These are phyloP conservation scores for Neophaeococcomyces mojaviensis DNA, from an alignment of 2,329 filamentous ascomycete species.

Conservation along the genomic window DNA sequence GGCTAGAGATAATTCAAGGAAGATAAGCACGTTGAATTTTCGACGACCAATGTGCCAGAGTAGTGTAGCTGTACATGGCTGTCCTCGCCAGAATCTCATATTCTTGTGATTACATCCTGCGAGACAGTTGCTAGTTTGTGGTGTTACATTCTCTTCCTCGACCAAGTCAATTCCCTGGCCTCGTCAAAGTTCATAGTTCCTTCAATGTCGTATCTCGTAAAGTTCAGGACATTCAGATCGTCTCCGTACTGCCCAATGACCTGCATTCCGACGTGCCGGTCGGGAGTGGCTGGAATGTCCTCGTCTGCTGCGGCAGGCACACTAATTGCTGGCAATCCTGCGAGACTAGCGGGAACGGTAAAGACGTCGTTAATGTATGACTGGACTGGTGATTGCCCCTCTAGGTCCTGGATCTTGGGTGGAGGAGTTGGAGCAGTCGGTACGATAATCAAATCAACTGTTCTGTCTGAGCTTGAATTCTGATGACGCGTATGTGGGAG, in stretches of 20 bases:
- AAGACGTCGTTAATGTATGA: slow-evolving; percentile 91
- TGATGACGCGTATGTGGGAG: slow-evolving; percentile 11
- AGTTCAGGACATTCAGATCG: slow-evolving; percentile 26
- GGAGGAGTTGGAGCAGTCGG: slow-evolving; percentile 77
- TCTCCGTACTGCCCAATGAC: slow-evolving; percentile 42
- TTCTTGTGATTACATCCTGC: too few relatives aligned
- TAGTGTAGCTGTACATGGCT: too few relatives aligned
- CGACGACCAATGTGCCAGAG: too few relatives aligned
- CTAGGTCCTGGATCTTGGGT: slow-evolving; percentile 55
- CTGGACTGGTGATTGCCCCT: slow-evolving; percentile 48
- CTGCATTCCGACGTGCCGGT: slow-evolving; percentile 35
- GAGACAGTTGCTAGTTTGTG: too few relatives aligned
- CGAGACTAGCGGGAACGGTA: slow-evolving; percentile 88
- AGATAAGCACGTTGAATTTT: too few relatives aligned
- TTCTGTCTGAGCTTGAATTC: slow-evolving; percentile 36
- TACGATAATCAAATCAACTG: slow-evolving; percentile 79
- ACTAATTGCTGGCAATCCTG: slow-evolving; percentile 80
- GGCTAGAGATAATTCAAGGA: too few relatives aligned
- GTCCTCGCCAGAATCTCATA: too few relatives aligned
- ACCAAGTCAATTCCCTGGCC: too few relatives aligned
- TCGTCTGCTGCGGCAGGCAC: slow-evolving; percentile 51
- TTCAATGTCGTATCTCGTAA: slow-evolving; percentile 7
- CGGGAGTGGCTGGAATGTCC: slow-evolving; percentile 14
- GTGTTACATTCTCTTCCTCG: too few relatives aligned
- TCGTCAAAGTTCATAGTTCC: not conserved